phyloP scores from a whole-genome alignment of 208 protist genomes.

The Leishmania arabica region DNA sequence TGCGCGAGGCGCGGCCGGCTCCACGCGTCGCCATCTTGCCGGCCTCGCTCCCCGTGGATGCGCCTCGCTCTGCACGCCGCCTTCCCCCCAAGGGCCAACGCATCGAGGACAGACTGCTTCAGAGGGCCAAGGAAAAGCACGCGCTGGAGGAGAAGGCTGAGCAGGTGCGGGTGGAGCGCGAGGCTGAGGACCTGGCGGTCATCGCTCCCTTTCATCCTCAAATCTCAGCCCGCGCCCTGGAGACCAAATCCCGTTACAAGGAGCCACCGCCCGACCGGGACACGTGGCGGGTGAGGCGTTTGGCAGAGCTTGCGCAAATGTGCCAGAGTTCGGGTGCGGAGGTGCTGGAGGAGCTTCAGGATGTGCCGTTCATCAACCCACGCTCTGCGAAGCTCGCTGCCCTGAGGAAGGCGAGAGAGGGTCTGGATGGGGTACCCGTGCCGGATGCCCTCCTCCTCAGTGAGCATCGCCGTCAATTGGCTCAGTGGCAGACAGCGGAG shows the following conservation, averaged over 20 bases:
- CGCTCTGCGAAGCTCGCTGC: slow-evolving; percentile 52
- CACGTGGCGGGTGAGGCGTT: slow-evolving; percentile 30
- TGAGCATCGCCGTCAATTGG: slow-evolving; percentile 23
- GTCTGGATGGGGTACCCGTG: slow-evolving; percentile 25
- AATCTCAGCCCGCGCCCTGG: slow-evolving; percentile 52
- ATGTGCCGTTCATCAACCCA: slow-evolving; percentile 46
- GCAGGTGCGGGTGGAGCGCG: slow-evolving; percentile 31
- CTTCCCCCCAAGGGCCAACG: slow-evolving; percentile 28
- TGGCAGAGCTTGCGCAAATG: slow-evolving; percentile 30
- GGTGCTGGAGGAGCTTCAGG: slow-evolving; percentile 28
- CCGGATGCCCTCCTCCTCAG: slow-evolving; percentile 23
- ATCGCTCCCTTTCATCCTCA: slow-evolving; percentile 51
- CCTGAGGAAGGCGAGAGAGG: slow-evolving; percentile 33
- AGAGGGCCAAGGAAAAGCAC: slow-evolving; percentile 47
- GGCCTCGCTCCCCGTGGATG: not conserved
- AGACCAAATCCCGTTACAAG: slow-evolving; percentile 39
- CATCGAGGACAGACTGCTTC: slow-evolving; percentile 65
- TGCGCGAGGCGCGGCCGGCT: slow-evolving; percentile 42
- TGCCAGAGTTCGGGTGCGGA: slow-evolving; percentile 14
- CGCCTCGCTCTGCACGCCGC: slow-evolving; percentile 5
- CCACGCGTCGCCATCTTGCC: slow-evolving; percentile 17
- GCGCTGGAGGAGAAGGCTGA: slow-evolving; percentile 17
- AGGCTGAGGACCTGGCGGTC: slow-evolving; percentile 37
- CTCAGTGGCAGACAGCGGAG: slow-evolving; percentile 31
- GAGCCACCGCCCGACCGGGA: slow-evolving; percentile 22